Conservation (phyloP, 1,139 yeast species). For the Pichia sp. region DNA sequence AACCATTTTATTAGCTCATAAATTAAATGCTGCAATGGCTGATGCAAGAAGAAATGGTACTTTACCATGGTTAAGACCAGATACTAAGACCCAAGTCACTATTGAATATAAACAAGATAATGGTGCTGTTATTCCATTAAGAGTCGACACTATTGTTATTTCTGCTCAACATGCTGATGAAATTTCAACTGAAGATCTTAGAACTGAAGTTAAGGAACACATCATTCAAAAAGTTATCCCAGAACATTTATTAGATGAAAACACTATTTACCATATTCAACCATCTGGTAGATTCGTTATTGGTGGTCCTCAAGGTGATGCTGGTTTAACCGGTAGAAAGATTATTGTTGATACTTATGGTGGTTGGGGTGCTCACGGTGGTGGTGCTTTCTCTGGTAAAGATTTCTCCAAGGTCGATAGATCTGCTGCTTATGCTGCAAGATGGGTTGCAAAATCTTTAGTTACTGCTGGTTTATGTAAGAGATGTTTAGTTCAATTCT, state of each 20-base stretch:
- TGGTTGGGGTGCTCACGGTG: conserved; percentile 99
- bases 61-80: conserved; percentile 97
- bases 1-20: conserved; percentile 90
- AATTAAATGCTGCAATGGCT: conserved; percentile 94
- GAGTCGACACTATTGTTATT: conserved; percentile 96
- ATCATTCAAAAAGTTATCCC: conserved; percentile 91
- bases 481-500: conserved; percentile 97
- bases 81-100: conserved; percentile 99
- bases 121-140: conserved; percentile 91
- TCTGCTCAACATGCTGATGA: conserved; percentile 98
- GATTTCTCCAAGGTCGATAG: conserved; percentile 99
- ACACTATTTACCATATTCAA: conserved; percentile 95
- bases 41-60: conserved; percentile 95
- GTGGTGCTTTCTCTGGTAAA: conserved; percentile 99
- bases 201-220: conserved; percentile 69
- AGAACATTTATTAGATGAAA: conserved; percentile 81
- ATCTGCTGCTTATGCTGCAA: conserved; percentile 99
- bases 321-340: conserved; percentile 99
- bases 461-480: conserved; percentile 92
- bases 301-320: conserved; percentile 99
- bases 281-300: conserved; percentile 99
- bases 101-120: conserved; percentile 89
- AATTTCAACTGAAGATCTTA: conserved; percentile 87
- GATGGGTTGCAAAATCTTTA: conserved; percentile 99
- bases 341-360: conserved; percentile 99